Evolutionary conservation across 2,329 filamentous ascomycete species (phyloP).

Genomic region (Neonectria sp.): DNA sequence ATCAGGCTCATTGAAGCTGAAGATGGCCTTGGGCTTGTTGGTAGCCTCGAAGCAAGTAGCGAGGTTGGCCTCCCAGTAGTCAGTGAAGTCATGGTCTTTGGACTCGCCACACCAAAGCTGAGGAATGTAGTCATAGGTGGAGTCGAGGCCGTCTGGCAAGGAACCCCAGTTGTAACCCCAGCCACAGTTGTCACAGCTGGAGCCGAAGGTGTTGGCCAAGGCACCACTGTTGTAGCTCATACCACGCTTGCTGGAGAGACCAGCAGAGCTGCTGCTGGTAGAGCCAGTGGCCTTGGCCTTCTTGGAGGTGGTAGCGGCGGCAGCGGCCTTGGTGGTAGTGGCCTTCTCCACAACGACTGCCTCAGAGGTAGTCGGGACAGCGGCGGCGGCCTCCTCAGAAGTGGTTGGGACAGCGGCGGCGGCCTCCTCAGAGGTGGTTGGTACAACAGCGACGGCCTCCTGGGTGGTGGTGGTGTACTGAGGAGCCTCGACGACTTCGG

Average conservation of each 20-base stretch:
- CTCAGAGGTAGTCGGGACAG: constrained; percentile 8
- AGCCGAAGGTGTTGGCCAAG: constrained; percentile 67
- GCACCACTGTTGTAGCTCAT: constrained; percentile 75
- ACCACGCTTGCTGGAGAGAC: constrained; percentile 70
- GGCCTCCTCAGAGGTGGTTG: constrained; percentile 11
- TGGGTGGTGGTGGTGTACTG: constrained; percentile 19
- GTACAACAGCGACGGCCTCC: constrained; percentile 9
- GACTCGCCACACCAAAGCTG: constrained; percentile 72
- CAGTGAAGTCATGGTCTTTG: constrained; percentile 54
- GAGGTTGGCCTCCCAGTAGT: constrained; percentile 66
- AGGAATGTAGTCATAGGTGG: constrained; percentile 72
- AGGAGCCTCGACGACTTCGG: constrained; percentile 14
- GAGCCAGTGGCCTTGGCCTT: constrained; percentile 14
- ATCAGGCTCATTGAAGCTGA: constrained; percentile 83
- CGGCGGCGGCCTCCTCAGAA: neutral
- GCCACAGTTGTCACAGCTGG: constrained; percentile 57
- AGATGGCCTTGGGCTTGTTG: constrained; percentile 68
- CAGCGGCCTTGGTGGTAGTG: constrained; percentile 26
- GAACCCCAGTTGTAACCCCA: constrained; percentile 82
- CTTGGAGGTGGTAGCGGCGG: constrained; percentile 21
- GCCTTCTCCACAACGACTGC: neutral
- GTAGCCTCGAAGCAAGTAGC: constrained; percentile 56
- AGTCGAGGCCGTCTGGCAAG: constrained; percentile 57
- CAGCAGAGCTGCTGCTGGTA: constrained; percentile 30
- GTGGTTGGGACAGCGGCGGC: neutral